Percentiles rank a stretch among this genome's conserved stretches.
Conservation (phyloP, 257 asterid genomes). For the Nicotiana attenuata region DNA sequence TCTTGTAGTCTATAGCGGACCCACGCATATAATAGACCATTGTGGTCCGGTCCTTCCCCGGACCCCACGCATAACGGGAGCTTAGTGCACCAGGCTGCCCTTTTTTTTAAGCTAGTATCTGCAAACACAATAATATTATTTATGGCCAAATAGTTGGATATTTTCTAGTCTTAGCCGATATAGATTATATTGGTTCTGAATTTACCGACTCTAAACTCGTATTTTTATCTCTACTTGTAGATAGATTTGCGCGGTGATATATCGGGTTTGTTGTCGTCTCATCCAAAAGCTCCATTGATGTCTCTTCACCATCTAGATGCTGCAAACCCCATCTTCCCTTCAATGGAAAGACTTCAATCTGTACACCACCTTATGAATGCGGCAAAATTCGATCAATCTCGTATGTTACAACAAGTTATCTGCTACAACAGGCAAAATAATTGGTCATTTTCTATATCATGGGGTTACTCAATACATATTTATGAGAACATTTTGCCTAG, state of each 20-base stretch:
- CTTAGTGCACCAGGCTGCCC: no score
- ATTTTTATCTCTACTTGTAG: slow-evolving; percentile 18
- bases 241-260: slow-evolving; percentile 64
- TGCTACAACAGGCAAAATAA: slow-evolving; percentile 41
- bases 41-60: no score
- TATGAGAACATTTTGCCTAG: slow-evolving; percentile 54
- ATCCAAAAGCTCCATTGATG: slow-evolving; percentile 51
- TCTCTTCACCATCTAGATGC: slow-evolving; percentile 75
- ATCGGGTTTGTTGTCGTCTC: slow-evolving; percentile 63
- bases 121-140: neutral
- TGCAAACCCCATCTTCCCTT: slow-evolving; percentile 60
- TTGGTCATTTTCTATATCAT: slow-evolving; percentile 70
- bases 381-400: slow-evolving; percentile 56
- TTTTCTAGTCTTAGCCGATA: neutral
- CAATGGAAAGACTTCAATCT: slow-evolving; percentile 38
- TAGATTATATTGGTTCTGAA: neutral
- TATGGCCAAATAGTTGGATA: neutral
- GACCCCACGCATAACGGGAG: no score
- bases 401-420: slow-evolving; percentile 66
- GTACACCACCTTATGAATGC: slow-evolving; percentile 67
- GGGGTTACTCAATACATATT: slow-evolving; percentile 73
- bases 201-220: neutral
- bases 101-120: no score
- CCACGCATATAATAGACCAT: no score
- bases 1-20: no score